Conservation (phyloP, 2,329 filamentous ascomycete species). For the Simplicillium aogashimaense region DNA sequence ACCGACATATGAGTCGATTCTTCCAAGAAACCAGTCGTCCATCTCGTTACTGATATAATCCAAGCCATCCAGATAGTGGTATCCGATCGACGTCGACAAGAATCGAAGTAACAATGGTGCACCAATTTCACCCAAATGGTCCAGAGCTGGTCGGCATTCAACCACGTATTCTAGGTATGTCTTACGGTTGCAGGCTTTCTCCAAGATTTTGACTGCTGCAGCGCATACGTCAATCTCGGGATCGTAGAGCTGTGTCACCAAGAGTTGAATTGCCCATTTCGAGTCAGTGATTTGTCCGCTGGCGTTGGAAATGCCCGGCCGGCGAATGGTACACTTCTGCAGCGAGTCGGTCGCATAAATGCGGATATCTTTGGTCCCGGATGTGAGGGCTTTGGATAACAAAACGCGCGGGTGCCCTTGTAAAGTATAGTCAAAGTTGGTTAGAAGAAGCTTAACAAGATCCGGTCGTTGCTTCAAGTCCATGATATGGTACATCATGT, state of each 20-base stretch:
- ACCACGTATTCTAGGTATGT: constrained; percentile 91
- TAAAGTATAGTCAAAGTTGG: constrained; percentile 85
- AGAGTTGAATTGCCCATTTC: constrained; percentile 89
- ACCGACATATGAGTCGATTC: constrained; percentile 91
- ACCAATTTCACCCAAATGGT: constrained; percentile 93
- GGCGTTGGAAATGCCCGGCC: constrained; percentile 20
- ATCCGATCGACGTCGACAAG: constrained; percentile 89
- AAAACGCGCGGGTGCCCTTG: constrained; percentile 86
- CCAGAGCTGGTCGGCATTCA: constrained; percentile 85
- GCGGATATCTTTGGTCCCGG: constrained; percentile 81
- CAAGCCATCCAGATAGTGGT: constrained; percentile 91
- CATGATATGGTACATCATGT: constrained; percentile 99
- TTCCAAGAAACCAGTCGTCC: constrained; percentile 98
- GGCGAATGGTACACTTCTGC: constrained; percentile 68
- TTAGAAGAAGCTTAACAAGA: constrained; percentile 76
- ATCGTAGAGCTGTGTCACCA: constrained; percentile 98
- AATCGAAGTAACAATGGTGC: constrained; percentile 88
- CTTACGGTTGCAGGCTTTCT: constrained; percentile 92
- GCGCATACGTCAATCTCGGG: constrained; percentile 95
- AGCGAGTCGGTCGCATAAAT: constrained; percentile 83
- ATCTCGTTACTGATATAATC: constrained; percentile 99
- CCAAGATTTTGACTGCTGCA: constrained; percentile 90
- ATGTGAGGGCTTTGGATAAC: constrained; percentile 86
- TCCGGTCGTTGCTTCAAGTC: constrained; percentile 87
- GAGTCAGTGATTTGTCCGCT: constrained; percentile 50